Evolutionary conservation across 345 rosid genomes (phyloP).

Genomic region (Anastatica hierochuntica): DNA sequence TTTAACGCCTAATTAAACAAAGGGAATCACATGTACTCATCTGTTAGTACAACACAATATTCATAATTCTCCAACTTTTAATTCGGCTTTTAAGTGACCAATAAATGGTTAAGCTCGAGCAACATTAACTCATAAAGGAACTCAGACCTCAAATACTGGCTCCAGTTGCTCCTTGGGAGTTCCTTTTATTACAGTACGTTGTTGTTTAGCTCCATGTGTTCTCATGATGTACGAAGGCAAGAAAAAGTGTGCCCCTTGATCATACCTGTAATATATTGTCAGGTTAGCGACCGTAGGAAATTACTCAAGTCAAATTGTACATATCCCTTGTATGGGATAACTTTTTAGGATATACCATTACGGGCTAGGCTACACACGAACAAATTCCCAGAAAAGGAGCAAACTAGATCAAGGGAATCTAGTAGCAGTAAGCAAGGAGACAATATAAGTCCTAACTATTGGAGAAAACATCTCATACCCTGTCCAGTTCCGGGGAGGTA

Average conservation of each 20-base stretch:
- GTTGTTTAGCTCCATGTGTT: conserved; percentile 87
- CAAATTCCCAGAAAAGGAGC: conserved; percentile 3
- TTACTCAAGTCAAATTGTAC: conserved; percentile 1
- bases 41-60: conserved; percentile 1
- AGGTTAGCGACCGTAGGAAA: conserved; percentile 16
- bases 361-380: not conserved
- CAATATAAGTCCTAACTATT: not conserved
- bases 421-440: conserved; percentile 3
- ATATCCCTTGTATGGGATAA: not conserved
- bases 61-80: not conserved
- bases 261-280: conserved; percentile 52
- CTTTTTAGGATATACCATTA: conserved; percentile 8
- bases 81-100: not conserved
- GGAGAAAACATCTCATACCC: conserved; percentile 47
- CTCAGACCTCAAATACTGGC: conserved; percentile 72
- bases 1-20: conserved; percentile 66
- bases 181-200: conserved; percentile 49
- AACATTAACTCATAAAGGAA: not conserved
- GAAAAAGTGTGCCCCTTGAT: conserved; percentile 75
- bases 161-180: conserved; percentile 52
- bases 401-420: not conserved
- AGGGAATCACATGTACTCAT: conserved; percentile 12
- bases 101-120: conserved; percentile 3
- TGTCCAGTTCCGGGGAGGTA: conserved; percentile 88
- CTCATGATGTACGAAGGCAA: conserved; percentile 89